Base-by-base conservation (phyloP, 2,329 filamentous ascomycete species). In the Gyromitra esculenta region DNA sequence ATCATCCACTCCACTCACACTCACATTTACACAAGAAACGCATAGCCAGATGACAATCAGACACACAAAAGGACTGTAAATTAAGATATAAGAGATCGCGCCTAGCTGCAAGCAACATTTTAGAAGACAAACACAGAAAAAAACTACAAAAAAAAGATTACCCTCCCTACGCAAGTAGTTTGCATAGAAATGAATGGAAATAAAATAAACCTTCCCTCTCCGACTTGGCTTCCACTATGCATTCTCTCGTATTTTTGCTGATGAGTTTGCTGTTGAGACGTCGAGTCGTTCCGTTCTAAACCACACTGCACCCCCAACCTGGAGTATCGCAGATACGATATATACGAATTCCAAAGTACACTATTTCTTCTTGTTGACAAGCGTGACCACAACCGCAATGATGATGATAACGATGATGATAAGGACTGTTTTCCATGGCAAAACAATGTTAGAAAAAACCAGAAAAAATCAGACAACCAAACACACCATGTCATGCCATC, bases 391-490 rank as follows among this genome's bases (percentile, higher is more conserved):
- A 80, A 85, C 85, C 54, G 87, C 83, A 62, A 85, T 81, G 69
- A 85, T 80, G 75, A 84, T 82, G 69, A 88, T 84, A 80, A 88
- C 86, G 69, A 85, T 82, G 79, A 89, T 85, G 80, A 89, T 88
- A 77, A 88, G 82, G 70, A 88, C 87, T 88, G 70, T 31, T 60
- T 63, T 56, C 41, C 67, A 79, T 80, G 78, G 67, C 52, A 57
- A 60, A 62, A 45, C 21, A 2, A 54, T 25, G 56, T 62, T 69
- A 57, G 68, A 64, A 70, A 64, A 70, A 66, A 45, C 3, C 41
- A 52, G 52, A 52, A 63, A 41, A 52, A 56, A 48, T 18, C 57
- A 64, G 56, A 63, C 57, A 57, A 59, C 57, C 57, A 70, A 39
- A 59, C n/a, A 75, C 48, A 52, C 62, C 60, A 21, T 39, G 37